A percentile compares a stretch with the other conserved stretches of the same genome.
Evolutionary conservation across 129 eudicot species (phyloP).

Genomic region (Silybum marianum): DNA sequence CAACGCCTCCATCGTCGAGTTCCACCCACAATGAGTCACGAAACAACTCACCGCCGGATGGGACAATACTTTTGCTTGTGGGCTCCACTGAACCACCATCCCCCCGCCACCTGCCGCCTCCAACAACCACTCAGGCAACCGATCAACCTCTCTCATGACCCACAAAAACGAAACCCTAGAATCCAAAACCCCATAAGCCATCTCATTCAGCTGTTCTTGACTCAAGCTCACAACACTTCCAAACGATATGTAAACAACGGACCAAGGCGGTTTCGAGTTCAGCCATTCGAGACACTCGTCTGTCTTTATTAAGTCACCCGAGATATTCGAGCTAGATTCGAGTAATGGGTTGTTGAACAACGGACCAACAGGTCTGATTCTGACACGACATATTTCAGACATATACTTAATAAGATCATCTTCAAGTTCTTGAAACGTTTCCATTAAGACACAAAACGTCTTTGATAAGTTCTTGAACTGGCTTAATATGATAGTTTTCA

Average conservation of each 20-base stretch:
- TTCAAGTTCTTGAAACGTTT: slow-evolving; percentile 79
- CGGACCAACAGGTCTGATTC: slow-evolving; percentile 74
- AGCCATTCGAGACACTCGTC: slow-evolving; percentile 59
- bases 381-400: slow-evolving; percentile 42
- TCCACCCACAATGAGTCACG: slow-evolving; percentile 89
- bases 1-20: slow-evolving; percentile 75
- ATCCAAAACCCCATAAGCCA: slow-evolving; percentile 57
- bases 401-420: slow-evolving; percentile 49
- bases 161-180: slow-evolving; percentile 67
- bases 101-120: slow-evolving; percentile 61
- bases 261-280: slow-evolving; percentile 44
- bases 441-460: slow-evolving; percentile 63
- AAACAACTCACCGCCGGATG: slow-evolving; percentile 71
- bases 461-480: slow-evolving; percentile 62
- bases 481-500: slow-evolving; percentile 41
- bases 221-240: slow-evolving; percentile 63
- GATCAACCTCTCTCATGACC: slow-evolving; percentile 53
- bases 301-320: slow-evolving; percentile 49
- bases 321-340: slow-evolving; percentile 25
- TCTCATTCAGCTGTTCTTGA: slow-evolving; percentile 62
- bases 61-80: slow-evolving; percentile 63
- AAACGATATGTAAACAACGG: slow-evolving; percentile 80
- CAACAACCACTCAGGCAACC: slow-evolving; percentile 49
- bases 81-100: slow-evolving; percentile 61
- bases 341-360: slow-evolving; percentile 48